Evolutionary conservation across 73 alveolate genomes (phyloP), one percentile per base, ranked within the genome.

Genomic region (Loxodes magnus): DNA sequence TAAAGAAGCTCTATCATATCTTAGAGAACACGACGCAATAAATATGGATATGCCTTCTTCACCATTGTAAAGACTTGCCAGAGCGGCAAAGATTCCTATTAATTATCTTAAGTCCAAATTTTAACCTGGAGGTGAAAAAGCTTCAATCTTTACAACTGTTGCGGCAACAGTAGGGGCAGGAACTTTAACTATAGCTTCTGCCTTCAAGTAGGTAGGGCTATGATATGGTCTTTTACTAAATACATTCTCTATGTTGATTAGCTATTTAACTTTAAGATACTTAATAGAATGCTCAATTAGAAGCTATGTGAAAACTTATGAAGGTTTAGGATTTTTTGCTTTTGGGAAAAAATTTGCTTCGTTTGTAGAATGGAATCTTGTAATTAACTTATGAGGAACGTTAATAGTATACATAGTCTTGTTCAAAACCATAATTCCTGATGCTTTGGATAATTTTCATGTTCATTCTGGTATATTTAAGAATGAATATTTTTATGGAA

Each of bases 91-190:
- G 51, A 46, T 74, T 44, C 88, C 88, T 0, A 59, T 55, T 20
- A 24, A 57, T 36, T 71, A 17, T 46, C 17, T 71, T 3, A 36
- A 50, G 36, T 10, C 41, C 16, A 71, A 63, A 30, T 71, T 77
- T 55, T 15, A 57, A 5, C 70, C 80, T 20, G 91, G 91, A 14
- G 76, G 85, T 10, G 22, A 55, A 10, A 51, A 63, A 17, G 79
- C 85, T 14, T 54, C 82, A 2, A 39, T 77, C 2, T 63, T 77
- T 46, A 52, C 91, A 5, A 59, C 71, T 14, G 42, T 77, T 0
- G 78, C 84, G 4, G 76, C 77, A 5, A 71, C 78, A 10, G 52
- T 77, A 17, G 84, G 91, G n/a, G 67, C 84, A 21, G 91, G 91
- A n/a, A 77, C 77, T 4, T 27, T 71, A 27, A 50, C 80, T 20